These are phyloP conservation scores for Gossypium raimondii DNA, from an alignment of 345 rosid genomes.

Conservation along the genomic window DNA sequence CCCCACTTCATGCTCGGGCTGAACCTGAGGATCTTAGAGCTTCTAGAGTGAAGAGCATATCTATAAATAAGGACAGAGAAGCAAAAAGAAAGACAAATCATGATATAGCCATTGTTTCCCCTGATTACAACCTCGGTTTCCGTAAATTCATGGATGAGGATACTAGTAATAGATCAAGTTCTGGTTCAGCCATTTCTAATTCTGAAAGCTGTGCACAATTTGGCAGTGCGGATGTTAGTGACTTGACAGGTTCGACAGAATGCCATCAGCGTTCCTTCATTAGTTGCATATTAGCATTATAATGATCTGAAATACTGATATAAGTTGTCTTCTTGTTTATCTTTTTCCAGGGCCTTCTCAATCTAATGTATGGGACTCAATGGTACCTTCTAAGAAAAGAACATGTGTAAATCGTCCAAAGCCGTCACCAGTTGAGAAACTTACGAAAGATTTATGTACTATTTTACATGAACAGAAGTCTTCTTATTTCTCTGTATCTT, in stretches of 20 bases:
- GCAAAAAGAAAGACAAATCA: slow-evolving; percentile 64
- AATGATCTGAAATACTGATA: slow-evolving; percentile 5
- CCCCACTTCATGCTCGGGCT: slow-evolving; percentile 70
- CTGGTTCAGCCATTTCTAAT: slow-evolving; percentile 97
- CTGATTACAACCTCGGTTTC: slow-evolving; percentile 49
- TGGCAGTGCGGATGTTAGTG: slow-evolving; percentile 78
- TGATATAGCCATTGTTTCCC: slow-evolving; percentile 35
- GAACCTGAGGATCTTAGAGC: slow-evolving; percentile 47
- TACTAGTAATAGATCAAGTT: slow-evolving; percentile 86
- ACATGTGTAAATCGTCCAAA: slow-evolving; percentile 82
- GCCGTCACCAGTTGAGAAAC: slow-evolving; percentile 87
- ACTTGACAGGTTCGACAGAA: slow-evolving; percentile 67
- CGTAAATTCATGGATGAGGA: slow-evolving; percentile 71
- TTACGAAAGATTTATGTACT: slow-evolving; percentile 70
- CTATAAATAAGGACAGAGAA: slow-evolving; percentile 56
- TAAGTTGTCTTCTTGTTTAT: slow-evolving; percentile 13
- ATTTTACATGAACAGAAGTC: slow-evolving; percentile 94
- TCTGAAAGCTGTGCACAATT: slow-evolving; percentile 95
- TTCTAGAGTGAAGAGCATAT: slow-evolving; percentile 43
- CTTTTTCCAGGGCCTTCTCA: slow-evolving; percentile 71
- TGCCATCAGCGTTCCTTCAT: neutral
- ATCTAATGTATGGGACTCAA: slow-evolving; percentile 79
- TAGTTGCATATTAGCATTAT: neutral
- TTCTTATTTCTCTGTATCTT: slow-evolving; percentile 77
- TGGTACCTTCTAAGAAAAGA: slow-evolving; percentile 87